These are phyloP conservation scores for Ophioceras dolichostomum DNA, from an alignment of 2,329 filamentous ascomycete genomes.

Conservation along the genomic window DNA sequence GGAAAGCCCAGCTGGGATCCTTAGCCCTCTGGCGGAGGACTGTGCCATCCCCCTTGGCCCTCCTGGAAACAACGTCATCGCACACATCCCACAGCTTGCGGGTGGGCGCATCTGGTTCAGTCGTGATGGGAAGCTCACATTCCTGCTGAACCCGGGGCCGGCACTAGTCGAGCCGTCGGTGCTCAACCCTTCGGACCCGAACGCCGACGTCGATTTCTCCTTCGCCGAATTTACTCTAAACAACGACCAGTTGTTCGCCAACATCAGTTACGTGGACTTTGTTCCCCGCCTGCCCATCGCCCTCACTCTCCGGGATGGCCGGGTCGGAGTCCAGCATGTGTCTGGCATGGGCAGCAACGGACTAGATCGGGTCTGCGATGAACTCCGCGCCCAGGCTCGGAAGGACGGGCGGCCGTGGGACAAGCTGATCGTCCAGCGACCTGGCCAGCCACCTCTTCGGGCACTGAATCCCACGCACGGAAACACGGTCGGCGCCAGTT, in stretches of 20 bases:
- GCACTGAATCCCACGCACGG: slow-evolving; percentile 31
- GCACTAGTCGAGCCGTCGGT: slow-evolving; percentile 56
- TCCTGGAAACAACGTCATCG: slow-evolving; percentile 37
- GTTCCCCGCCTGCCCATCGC: slow-evolving; percentile 41
- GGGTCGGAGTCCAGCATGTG: slow-evolving; percentile 33
- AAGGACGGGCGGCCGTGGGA: slow-evolving; percentile 50
- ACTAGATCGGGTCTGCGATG: slow-evolving; percentile 39
- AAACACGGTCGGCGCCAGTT: slow-evolving; percentile 27
- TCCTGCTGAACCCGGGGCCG: slow-evolving; percentile 52
- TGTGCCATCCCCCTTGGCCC: slow-evolving; percentile 47
- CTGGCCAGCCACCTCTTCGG: slow-evolving; percentile 19
- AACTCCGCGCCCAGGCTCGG: slow-evolving; percentile 39
- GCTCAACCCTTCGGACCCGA: slow-evolving; percentile 46
- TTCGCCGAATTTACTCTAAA: slow-evolving; percentile 54
- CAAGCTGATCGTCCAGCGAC: slow-evolving; percentile 29
- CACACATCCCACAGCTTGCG: slow-evolving; percentile 50
- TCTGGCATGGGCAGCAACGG: slow-evolving; percentile 46
- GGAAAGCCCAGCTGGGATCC: slow-evolving; percentile 32
- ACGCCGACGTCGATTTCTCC: slow-evolving; percentile 37
- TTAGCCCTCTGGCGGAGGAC: slow-evolving; percentile 37
- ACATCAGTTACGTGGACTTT: slow-evolving; percentile 58
- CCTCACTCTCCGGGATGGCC: slow-evolving; percentile 30
- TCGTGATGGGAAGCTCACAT: slow-evolving; percentile 41
- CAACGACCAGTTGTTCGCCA: slow-evolving; percentile 42
- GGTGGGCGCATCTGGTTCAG: slow-evolving; percentile 54